Percentiles rank a stretch among this genome's conserved stretches.
Evolutionary conservation across 768 basidiomycete species (phyloP).

Genomic region (Fomitopsis serialis): DNA sequence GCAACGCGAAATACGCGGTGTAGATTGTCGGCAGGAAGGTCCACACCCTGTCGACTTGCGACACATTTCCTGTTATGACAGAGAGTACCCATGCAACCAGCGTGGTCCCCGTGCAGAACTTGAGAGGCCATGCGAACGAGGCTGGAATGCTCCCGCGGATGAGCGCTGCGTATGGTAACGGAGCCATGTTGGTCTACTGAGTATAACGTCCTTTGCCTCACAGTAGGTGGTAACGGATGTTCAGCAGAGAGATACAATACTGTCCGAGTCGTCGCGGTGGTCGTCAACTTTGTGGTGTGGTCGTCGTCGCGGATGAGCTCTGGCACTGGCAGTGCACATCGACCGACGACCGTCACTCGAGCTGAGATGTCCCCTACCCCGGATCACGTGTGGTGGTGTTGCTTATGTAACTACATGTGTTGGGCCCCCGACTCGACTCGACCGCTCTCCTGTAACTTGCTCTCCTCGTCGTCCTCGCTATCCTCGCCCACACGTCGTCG

Average conservation of each 20-base stretch:
- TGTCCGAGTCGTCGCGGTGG: too few species aligned
- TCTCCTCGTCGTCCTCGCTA: too few species aligned
- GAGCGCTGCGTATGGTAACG: constrained; percentile 8
- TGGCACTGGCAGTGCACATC: background rate
- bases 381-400: constrained; percentile 9
- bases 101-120: constrained; percentile 50
- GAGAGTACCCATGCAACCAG: constrained; percentile 51
- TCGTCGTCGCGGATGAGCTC: too few species aligned
- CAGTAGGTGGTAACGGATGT: too few species aligned
- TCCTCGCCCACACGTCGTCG: too few species aligned
- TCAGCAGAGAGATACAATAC: too few species aligned
- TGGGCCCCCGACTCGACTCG: too few species aligned
- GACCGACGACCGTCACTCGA: background rate
- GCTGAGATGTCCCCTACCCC: constrained; percentile 1
- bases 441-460: too few species aligned
- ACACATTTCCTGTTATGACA: constrained; percentile 70
- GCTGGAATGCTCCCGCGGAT: constrained; percentile 17
- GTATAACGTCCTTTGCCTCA: too few species aligned
- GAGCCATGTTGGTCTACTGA: constrained; percentile 14
- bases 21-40: constrained; percentile 77
- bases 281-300: too few species aligned
- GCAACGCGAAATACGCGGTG: constrained; percentile 73
- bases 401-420: too few species aligned
- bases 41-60: constrained; percentile 82
- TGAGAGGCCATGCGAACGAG: constrained; percentile 47